Evolutionary conservation across 371 early-diverging fungal species (phyloP).

Genomic region (Chytridiales sp.): DNA sequence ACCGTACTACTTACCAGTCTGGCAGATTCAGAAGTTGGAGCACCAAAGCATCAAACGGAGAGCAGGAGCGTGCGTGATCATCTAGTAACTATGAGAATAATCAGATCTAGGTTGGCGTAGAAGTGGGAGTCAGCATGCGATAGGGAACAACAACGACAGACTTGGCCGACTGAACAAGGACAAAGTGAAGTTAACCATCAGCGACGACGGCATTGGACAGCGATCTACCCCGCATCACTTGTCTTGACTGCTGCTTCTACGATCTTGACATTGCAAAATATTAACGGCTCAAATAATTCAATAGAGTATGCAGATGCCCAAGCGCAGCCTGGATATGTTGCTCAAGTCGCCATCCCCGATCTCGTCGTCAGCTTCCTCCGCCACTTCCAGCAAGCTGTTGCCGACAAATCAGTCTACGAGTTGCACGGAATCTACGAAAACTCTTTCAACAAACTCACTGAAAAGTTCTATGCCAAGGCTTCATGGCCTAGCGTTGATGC

Average conservation of each 20-base stretch:
- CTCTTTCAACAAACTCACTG: constrained; percentile 88
- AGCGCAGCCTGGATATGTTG: not conserved
- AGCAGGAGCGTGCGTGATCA: no score
- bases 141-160: not conserved
- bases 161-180: not conserved
- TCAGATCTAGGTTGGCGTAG: no score
- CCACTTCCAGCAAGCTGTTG: constrained; percentile 75
- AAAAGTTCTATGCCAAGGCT: constrained; percentile 84
- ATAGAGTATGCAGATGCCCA: not conserved
- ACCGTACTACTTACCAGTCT: no score
- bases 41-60: no score
- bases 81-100: no score
- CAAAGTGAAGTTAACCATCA: not conserved
- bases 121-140: not conserved
- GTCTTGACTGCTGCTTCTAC: not conserved
- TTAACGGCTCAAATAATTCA: not conserved
- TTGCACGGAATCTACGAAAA: constrained; percentile 85
- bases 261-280: not conserved
- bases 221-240: no score
- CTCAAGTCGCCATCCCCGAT: constrained; percentile 31
- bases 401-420: constrained; percentile 79
- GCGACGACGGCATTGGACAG: not conserved
- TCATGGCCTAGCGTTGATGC: constrained; percentile 90
- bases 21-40: no score
- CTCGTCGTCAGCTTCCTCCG: constrained; percentile 78